Base-by-base conservation (phyloP, 106 monocot species). In the Dioscorea dumetorum region DNA sequence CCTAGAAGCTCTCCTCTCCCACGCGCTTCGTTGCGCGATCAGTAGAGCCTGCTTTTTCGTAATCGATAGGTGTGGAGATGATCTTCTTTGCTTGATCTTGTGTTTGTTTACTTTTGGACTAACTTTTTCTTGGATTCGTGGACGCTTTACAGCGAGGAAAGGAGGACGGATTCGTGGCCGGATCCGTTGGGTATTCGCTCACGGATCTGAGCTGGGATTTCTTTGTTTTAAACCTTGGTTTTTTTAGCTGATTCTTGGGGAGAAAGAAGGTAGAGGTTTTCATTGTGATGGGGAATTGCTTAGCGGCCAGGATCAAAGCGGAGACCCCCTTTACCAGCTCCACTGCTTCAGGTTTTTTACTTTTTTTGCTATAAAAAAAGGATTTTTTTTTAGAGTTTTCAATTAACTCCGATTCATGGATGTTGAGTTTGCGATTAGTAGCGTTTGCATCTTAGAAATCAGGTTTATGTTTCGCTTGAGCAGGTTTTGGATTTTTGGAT, bases 231-330 rank as follows among this genome's bases (percentile, higher is more conserved):
- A 41, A 41, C 0, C 10, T 10, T 41, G 41, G 41, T 41, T 41
- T 41, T 41, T 10, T 6, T 41, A 5, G 41, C 5, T 8, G 41
- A 41, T 6, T 8, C 1, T 15, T 8, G 0, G 54, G 13, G 54
- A 19, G 15, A 19, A 18, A 17, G 51, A 51, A 19, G 54, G 18
- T 54, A 19, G 15, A 54, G 54, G 54, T 5, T 54, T 16, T 54
- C 54, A 19, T 18, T 15, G 54, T 8, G 54, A 78, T 78, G 82
- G 82, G 82, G 50, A 82, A 74, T 24, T 82, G 82, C 74, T 73
- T 60, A 18, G 69, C 67, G 33, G 78, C 63, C 28, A 24, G 59
- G 68, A 34, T 77, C 68, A 82, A 82, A 61, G 73, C 77, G 23
- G 78, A 82, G 59, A 78, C 12, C 60, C 77, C 82, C 9, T 33